Conservation (phyloP, 2,329 filamentous ascomycete genomes). For the Aschersonia sp. region DNA sequence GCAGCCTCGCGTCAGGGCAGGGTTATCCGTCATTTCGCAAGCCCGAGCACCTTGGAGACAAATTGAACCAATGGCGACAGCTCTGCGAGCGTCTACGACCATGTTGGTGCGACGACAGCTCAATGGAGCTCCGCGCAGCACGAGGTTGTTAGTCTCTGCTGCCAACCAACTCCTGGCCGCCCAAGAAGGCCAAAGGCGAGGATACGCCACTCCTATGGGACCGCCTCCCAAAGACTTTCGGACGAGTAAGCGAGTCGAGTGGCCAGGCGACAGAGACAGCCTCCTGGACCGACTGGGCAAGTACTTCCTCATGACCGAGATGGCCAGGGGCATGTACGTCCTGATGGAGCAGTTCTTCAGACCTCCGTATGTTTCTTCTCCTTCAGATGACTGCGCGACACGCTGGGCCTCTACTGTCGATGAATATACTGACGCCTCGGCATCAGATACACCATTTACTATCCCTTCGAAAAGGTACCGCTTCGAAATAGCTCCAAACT, state of each 20-base stretch:
- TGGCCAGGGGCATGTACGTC: constrained; percentile 96
- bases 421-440: constrained; percentile 1
- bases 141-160: constrained; percentile 9
- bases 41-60: not conserved
- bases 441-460: constrained; percentile 86
- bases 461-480: constrained; percentile 84
- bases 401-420: not conserved
- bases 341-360: constrained; percentile 96
- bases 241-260: constrained; percentile 55
- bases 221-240: constrained; percentile 73
- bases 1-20: not conserved
- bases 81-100: constrained; percentile 15
- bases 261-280: constrained; percentile 67
- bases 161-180: constrained; percentile 6
- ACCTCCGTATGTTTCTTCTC: constrained; percentile 66
- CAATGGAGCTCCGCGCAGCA: constrained; percentile 9
- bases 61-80: constrained; percentile 15
- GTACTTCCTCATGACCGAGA: constrained; percentile 92
- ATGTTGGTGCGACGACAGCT: constrained; percentile 22
- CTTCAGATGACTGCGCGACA: not conserved
- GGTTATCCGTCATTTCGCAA: not conserved
- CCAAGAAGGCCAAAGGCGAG: constrained; percentile 14
- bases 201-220: constrained; percentile 57
- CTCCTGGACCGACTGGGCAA: constrained; percentile 74
- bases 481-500: not conserved